Evolutionary conservation across 371 early-diverging fungal genomes (phyloP), one percentile per base, ranked within the genome.

Genomic region (Mucor lusitanicus): DNA sequence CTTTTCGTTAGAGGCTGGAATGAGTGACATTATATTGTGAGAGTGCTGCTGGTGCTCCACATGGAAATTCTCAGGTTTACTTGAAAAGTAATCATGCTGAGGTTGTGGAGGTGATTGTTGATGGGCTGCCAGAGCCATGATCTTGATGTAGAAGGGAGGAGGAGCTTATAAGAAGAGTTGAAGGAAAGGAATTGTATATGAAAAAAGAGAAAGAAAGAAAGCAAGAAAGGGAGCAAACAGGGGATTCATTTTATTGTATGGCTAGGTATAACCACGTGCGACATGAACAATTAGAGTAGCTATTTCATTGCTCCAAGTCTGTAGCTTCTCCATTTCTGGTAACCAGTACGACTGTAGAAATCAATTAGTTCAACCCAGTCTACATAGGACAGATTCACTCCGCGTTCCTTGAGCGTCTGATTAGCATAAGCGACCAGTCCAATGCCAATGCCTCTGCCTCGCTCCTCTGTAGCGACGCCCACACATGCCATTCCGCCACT

Each of bases 401-500:
- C 78, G 37, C 84, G 77, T 21, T 64, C 56, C 55, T 61, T 67
- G 12, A 84, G 64, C 6, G 74, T 54, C 28, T 76, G 63, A 50
- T 81, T 81, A 1, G 79, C 84, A 67, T 77, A 69, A 19, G 72
- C 77, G 21, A 81, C 80, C 28, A 81, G 65, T 9, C 80, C 80
- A 13, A 78, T 42, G 4, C 82, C 80, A 61, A 80, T 78, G 6
- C 80, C 82, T 67, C 80, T 70, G 1, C 82, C 82, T 46, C 82
- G 70, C 56, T 73, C 68, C 35, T 81, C 77, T 6, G 59, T 63
- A 1, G 80, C 77, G 13, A 81, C 76, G 15, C 84, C 82, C 15
- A 84, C 84, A 57, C 84, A 81, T 25, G 84, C 77, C 78, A 84
- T 77, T 12, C 79, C 82, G 17, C 82, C 84, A 59, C 80, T 78